Base-by-base conservation (phyloP, 2,329 filamentous ascomycete genomes). In the Ceratocystis papillata region DNA sequence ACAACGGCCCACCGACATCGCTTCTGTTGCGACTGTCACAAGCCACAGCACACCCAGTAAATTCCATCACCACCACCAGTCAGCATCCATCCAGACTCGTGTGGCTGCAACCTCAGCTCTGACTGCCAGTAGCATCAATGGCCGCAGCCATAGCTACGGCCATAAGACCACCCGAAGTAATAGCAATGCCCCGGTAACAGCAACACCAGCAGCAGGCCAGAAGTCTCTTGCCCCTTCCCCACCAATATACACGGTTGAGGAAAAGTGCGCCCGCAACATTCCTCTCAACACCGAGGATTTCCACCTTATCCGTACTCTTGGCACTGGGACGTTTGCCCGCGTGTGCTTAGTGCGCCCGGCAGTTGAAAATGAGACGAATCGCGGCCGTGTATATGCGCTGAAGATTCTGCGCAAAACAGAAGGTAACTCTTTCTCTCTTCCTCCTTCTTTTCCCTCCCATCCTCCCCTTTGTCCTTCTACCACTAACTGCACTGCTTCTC, bases 291-390 rank as follows among this genome's bases (percentile, higher is more conserved):
- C 79, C 67, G 76, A 80, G 68, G 87, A 91, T 76, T 92, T 92
- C 73, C 80, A 84, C 68, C 79, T 89, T 62, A 80, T 92, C 70
- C 86, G 88, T 74, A 92, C 89, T 12, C 77, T 93, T 69, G 89
- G 87, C 69, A 92, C 88, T 50, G 88, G 88, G 69, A 91, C 88
- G 12, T 94, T 94, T 78, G 89, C 89, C 70, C 82, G 89, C 69
- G 89, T 94, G 59, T 91, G 87, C 79, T 83, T 93, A 68, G 88
- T 89, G 63, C 84, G 84, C 68, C 82, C 89, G 46, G 80, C 82
- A 53, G 79, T 80, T 70, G 78, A 79, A 53, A 73, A 75, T 53
- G 73, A 81, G 25, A 77, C 77, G 46, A 83, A 87, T 71, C 78
- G 79, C 69, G 79, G 81, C 72, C 82, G 85, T 71, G 87, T 92